Evolutionary conservation across 83 land plant genomes (phyloP), one percentile per base, ranked within the genome.

Genomic region (Larix sibirica): DNA sequence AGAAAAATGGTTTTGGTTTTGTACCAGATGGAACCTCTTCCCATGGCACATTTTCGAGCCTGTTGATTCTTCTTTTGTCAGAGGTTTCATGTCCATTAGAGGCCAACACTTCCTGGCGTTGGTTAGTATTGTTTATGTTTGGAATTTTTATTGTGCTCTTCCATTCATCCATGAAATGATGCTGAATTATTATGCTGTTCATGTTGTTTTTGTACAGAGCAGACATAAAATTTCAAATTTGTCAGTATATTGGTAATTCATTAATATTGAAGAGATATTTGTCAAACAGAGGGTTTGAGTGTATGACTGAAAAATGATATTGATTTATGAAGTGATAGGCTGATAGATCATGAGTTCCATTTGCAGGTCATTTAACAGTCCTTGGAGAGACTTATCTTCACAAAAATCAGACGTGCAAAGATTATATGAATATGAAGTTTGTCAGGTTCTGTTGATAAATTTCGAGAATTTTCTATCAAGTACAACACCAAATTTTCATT

Each of bases 61-160:
- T 42, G 56, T 31, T 86, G 23, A 73, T 75, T 64, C 33, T 77
- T 2, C 75, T 87, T 0, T 81, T 84, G 40, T 87, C 87, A 44
- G 83, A 80, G 83, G 89, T 92, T 79, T 74, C 79, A n/a, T 80
- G 84, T 23, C 95, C 95, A 8, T 69, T 73, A 61, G 95, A 92
- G 83, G 81, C 83, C 66, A 85, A 87, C 84, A 85, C 88, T 54
- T 70, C 83, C 3, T 92, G 95, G 95, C 83, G 95, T 87, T 90
- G 95, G 95, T 92, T 87, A 83, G 77, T 8, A 20, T 58, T 23
- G 5, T 21, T 54, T 54, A 42, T 38, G 20, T 70, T 23, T 38
- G 23, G 23, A 47, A 58, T 54, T 16, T 77, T 77, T 28, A 24
- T 56, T 24, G 18, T 23, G n/a, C 12, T 50, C 6, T 75, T 42